Base-by-base conservation (phyloP, 2,329 filamentous ascomycete genomes). In the Xylariaceae sp. region DNA sequence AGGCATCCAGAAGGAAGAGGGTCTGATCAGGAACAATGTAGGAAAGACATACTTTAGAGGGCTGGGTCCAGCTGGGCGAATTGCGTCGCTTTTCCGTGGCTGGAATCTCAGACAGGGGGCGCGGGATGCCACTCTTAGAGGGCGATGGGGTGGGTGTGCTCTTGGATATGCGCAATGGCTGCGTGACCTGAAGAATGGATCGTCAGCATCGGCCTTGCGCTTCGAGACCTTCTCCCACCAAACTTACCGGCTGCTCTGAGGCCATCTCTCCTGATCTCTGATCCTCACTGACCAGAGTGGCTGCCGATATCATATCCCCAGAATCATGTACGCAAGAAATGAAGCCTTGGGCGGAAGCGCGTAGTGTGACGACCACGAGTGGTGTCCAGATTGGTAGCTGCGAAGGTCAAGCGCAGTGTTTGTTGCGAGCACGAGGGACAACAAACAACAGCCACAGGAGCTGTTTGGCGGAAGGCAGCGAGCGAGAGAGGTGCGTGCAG, bases 31-130 rank as follows among this genome's bases (percentile, higher is more conserved):
- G 37, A 42, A 45, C n/a, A n/a, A n/a, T n/a, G n/a, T n/a, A 35
- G 35, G 27, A 21, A 36, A 16, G 46, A 44, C 60, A 58, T 69
- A 89, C 83, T 74, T 83, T 87, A 66, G 62, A 70, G 41, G 65
- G 60, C 58, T 89, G 83, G 52, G 83, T 88, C 76, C 82, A 94
- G 67, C 83, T 93, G 33, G 89, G 88, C 32, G 89, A 95, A 66
- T 96, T 96, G 51, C 89, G 76, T 56, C 90, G 77, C 60, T 79
- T 81, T 62, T 89, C 86, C 42, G 83, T 83, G 33, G 84, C 83
- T 49, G 83, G 86, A 54, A 98, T 79, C 66, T 98, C 92, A 42
- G 87, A 84, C 45, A 98, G 73, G 38, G 92, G 84, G 50, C 83
- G 79, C 54, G 80, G 75, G 35, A 72, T 63, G 51, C 72, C 68